Percentiles rank a stretch among this genome's conserved stretches.
phyloP scores from a whole-genome alignment of 1,284 basidiomycete species.

The Austroboletus novae-zelandiae region DNA sequence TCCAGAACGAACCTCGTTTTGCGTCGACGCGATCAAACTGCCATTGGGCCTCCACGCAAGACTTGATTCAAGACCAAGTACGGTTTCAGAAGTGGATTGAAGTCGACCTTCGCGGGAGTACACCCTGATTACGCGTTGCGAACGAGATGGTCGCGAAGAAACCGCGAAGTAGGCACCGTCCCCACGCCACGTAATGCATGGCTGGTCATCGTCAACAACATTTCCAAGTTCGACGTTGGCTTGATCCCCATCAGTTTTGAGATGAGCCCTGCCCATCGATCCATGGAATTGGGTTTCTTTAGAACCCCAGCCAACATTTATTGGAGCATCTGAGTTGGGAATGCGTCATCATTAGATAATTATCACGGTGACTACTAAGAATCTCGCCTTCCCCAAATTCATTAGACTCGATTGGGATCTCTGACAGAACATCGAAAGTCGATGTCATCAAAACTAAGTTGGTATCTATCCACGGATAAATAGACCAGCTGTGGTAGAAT shows the following conservation, averaged over 20 bases:
- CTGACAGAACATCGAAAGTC: conserved; percentile 85
- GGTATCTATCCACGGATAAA: conserved; percentile 42
- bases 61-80: conserved; percentile 79
- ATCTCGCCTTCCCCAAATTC: conserved; percentile 80
- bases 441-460: conserved; percentile 89
- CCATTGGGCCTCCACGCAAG: conserved; percentile 91
- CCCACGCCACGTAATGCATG: conserved; percentile 89
- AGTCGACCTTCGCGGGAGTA: conserved; percentile 80
- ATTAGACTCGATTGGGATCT: conserved; percentile 65
- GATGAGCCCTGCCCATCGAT: conserved; percentile 79
- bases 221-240: conserved; percentile 44
- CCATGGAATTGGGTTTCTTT: conserved; percentile 98
- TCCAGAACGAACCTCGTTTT: conserved; percentile 72
- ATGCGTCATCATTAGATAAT: conserved; percentile 6
- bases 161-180: conserved; percentile 90
- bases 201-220: conserved; percentile 71
- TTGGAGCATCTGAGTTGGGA: conserved; percentile 67
- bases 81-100: conserved; percentile 83
- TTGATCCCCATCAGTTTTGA: conserved; percentile 54
- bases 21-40: conserved; percentile 79
- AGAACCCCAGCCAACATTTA: conserved; percentile 97
- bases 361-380: conserved; percentile 24
- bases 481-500: neutral
- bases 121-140: conserved; percentile 66
- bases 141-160: conserved; percentile 56